These are phyloP conservation scores for Fusarium veterinarium DNA, from an alignment of 2,329 filamentous ascomycete genomes.

Conservation along the genomic window DNA sequence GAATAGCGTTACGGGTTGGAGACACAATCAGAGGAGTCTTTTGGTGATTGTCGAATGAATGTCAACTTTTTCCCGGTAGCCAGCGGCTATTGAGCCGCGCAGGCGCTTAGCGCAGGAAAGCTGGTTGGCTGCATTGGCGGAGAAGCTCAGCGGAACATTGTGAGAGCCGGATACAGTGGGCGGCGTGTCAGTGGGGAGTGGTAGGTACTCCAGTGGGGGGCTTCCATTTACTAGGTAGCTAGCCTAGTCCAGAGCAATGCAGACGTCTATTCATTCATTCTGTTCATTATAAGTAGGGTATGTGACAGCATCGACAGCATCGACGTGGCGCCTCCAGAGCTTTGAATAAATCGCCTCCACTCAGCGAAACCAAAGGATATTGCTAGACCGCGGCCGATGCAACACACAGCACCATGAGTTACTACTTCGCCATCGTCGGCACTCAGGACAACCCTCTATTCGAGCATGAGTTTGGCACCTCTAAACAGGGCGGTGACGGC, in stretches of 20 bases:
- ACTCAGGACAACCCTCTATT: conserved; percentile 96
- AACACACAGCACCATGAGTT: conserved; percentile 76
- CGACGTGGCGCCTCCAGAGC: conserved; percentile 6
- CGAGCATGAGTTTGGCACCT: conserved; percentile 96
- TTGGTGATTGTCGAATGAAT: conserved; percentile 35
- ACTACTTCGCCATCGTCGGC: conserved; percentile 97
- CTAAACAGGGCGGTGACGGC: conserved; percentile 94
- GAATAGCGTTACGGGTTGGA: conserved; percentile 20
- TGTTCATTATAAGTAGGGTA: neutral
- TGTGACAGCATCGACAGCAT: neutral
- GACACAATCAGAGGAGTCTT: conserved; percentile 20
- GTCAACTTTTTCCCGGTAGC: conserved; percentile 40
- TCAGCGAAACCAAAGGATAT: neutral
- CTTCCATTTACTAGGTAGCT: neutral
- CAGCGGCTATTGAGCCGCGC: conserved; percentile 31
- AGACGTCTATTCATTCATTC: conserved; percentile 5
- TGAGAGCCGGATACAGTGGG: conserved; percentile 31
- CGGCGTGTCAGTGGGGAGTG: conserved; percentile 5
- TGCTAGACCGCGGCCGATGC: conserved; percentile 40
- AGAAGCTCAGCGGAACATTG: conserved; percentile 44
- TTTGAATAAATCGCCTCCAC: neutral
- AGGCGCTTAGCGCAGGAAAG: conserved; percentile 8
- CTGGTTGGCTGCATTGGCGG: conserved; percentile 26
- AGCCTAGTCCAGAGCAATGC: neutral
- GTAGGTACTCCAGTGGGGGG: neutral